phyloP scores from a whole-genome alignment of 768 basidiomycete genomes.

The Termitomyces sp. region DNA sequence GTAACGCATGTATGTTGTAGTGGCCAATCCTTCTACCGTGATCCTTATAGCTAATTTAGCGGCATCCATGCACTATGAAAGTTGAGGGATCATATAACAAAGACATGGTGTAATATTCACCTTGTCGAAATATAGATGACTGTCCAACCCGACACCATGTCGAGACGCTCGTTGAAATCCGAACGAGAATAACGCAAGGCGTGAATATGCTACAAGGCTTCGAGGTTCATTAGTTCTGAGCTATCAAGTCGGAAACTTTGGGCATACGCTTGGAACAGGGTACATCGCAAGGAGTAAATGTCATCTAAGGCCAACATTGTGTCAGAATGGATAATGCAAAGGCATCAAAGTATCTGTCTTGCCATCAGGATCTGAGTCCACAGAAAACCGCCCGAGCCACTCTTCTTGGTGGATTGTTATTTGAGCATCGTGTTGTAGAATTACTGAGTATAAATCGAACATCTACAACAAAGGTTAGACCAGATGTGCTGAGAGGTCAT shows the following conservation, averaged over 20 bases:
- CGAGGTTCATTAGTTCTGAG: not conserved
- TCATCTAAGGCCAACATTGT: no score
- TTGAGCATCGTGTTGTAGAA: no score
- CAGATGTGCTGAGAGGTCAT: no score
- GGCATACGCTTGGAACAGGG: no score
- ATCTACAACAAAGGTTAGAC: no score
- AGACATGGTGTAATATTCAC: constrained; percentile 22
- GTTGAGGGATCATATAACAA: not conserved
- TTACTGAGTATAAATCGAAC: no score
- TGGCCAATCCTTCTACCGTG: not conserved
- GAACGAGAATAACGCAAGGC: constrained; percentile 71
- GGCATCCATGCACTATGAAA: not conserved
- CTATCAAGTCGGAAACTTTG: not conserved
- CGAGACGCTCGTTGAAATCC: constrained; percentile 79
- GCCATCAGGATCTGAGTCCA: no score
- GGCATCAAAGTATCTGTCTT: no score
- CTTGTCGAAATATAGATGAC: constrained; percentile 63
- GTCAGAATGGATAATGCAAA: no score
- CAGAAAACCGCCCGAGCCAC: no score
- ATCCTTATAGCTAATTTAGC: not conserved
- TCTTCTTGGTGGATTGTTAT: no score
- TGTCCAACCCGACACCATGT: constrained; percentile 55
- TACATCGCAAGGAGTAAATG: no score
- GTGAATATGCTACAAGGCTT: constrained; percentile 33
- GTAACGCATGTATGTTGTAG: not conserved